Evolutionary conservation across 768 basidiomycete genomes (phyloP).

Genomic region (Boletus fagicola): DNA sequence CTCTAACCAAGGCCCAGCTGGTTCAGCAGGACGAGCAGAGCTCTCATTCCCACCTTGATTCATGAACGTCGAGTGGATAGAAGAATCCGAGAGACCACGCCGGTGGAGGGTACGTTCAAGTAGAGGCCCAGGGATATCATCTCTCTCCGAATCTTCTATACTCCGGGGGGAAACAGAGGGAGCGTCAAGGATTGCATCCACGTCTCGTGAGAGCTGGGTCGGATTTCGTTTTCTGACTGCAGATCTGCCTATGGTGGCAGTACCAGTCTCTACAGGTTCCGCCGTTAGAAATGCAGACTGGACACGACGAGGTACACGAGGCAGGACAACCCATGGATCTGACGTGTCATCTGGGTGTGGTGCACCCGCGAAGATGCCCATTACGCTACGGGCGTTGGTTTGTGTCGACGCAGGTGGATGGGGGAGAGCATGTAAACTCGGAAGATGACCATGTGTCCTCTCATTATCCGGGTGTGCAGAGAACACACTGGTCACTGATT

Average conservation of each 20-base stretch:
- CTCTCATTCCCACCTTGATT: slow-evolving; percentile 41
- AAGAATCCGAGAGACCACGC: slow-evolving; percentile 88
- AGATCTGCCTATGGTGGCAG: slow-evolving; percentile 21
- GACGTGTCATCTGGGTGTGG: slow-evolving; percentile 43
- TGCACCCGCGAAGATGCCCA: slow-evolving; percentile 94
- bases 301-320: slow-evolving; percentile 37
- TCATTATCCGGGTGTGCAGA: slow-evolving; percentile 30
- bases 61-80: slow-evolving; percentile 83
- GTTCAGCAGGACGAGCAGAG: not conserved
- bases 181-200: slow-evolving; percentile 77
- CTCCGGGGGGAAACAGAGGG: slow-evolving; percentile 25
- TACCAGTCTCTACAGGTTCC: slow-evolving; percentile 16
- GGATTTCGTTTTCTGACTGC: slow-evolving; percentile 13
- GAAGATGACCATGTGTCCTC: slow-evolving; percentile 6
- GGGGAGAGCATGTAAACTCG: slow-evolving; percentile 14
- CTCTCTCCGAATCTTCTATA: slow-evolving; percentile 39
- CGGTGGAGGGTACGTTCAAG: slow-evolving; percentile 66
- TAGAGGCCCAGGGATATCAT: slow-evolving; percentile 50
- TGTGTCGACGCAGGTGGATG: slow-evolving; percentile 10
- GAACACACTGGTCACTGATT: slow-evolving; percentile 48
- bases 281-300: slow-evolving; percentile 26
- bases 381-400: slow-evolving; percentile 43
- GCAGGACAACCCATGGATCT: slow-evolving; percentile 76
- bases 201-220: slow-evolving; percentile 54
- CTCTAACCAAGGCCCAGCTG: slow-evolving; percentile 36